Conservation (phyloP, 164 flowering plant genomes). For the Kingdonia uniflora region DNA sequence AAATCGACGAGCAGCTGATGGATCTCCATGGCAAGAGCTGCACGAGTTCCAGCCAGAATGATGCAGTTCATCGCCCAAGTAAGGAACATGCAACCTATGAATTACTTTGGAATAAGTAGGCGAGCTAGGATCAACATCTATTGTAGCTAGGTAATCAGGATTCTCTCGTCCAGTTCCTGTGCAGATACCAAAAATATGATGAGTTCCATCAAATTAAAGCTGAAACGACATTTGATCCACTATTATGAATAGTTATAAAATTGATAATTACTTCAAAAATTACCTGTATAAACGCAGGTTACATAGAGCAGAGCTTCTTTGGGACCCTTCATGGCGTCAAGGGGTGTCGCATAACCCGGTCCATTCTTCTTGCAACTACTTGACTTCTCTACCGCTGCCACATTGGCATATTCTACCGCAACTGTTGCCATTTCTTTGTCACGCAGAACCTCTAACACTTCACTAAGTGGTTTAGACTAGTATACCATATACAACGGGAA, state of each 20-base stretch:
- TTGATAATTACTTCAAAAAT: too few species aligned
- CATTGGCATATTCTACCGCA: background rate
- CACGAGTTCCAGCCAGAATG: constrained; percentile 98
- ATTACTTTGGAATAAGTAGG: constrained; percentile 81
- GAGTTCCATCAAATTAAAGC: background rate
- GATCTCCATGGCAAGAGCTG: constrained; percentile 96
- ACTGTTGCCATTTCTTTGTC: background rate
- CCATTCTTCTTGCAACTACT: constrained; percentile 1
- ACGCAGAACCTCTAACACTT: too few species aligned
- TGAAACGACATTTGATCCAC: too few species aligned
- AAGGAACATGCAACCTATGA: constrained; percentile 71
- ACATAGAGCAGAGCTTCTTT: constrained; percentile 5
- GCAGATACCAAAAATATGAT: constrained; percentile 1
- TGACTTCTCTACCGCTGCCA: background rate
- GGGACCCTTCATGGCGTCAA: constrained; percentile 8
- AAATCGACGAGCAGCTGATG: constrained; percentile 66
- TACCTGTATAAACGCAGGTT: constrained; percentile 7
- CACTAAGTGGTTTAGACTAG: too few species aligned
- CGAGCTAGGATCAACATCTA: constrained; percentile 88
- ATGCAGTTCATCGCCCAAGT: constrained; percentile 81
- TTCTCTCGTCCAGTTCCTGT: constrained; percentile 82
- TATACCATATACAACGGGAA: too few species aligned
- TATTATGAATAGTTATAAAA: too few species aligned
- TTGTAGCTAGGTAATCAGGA: constrained; percentile 86
- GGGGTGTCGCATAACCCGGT: constrained; percentile 6